Evolutionary conservation across 306 rosid species (phyloP).

Genomic region (Sesbania bispinosa): DNA sequence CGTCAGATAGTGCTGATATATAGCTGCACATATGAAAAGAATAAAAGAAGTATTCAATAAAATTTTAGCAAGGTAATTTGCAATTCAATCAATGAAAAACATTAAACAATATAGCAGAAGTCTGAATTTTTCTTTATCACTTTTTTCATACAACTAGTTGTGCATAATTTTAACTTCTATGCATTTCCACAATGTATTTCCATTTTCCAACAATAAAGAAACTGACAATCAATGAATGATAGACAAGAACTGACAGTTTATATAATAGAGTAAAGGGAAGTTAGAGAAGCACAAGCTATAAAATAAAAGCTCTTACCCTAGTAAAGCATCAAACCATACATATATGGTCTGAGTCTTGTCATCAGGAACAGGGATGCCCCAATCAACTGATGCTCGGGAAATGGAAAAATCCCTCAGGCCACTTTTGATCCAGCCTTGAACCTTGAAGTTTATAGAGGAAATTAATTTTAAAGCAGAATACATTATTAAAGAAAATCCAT

Average conservation of each 20-base stretch:
- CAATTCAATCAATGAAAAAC: slow-evolving; percentile 6
- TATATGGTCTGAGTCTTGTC: slow-evolving; percentile 85
- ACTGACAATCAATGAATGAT: background rate
- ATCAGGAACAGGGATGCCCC: slow-evolving; percentile 96
- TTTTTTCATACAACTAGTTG: slow-evolving; percentile 14
- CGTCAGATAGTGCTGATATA: slow-evolving; percentile 85
- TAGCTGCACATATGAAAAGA: slow-evolving; percentile 51
- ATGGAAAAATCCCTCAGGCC: slow-evolving; percentile 92
- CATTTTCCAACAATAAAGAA: no score
- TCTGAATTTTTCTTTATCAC: background rate
- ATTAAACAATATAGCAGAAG: background rate
- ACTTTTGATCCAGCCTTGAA: slow-evolving; percentile 89
- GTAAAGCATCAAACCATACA: slow-evolving; percentile 98
- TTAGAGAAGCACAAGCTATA: background rate
- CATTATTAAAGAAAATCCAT: background rate
- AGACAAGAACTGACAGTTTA: background rate
- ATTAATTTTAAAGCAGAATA: slow-evolving; percentile 18
- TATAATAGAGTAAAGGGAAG: background rate
- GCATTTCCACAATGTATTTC: slow-evolving; percentile 25
- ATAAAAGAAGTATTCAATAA: background rate
- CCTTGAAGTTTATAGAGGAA: slow-evolving; percentile 46
- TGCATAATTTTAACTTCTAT: background rate
- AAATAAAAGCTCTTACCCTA: slow-evolving; percentile 60
- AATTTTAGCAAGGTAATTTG: background rate
- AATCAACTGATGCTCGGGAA: slow-evolving; percentile 93